Evolutionary conservation across 257 asterid species (phyloP), one percentile per base, ranked within the genome.

Genomic region (Ehretia macrophylla): DNA sequence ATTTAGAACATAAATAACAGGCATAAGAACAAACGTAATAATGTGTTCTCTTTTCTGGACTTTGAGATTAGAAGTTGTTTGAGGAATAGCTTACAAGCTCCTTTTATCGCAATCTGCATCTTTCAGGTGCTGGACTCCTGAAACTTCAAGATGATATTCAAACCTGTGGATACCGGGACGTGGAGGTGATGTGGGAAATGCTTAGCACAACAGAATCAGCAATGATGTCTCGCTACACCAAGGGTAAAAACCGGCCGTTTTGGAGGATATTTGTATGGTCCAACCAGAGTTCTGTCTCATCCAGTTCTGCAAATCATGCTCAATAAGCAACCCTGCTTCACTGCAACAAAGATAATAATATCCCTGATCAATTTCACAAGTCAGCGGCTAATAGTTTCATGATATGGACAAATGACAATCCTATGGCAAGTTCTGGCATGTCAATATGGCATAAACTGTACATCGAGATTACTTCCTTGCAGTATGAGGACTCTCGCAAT

Each of bases 161-260:
- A 64, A 88, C 95, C 0, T 92, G 99, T 72, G 99, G 95, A 1
- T 92, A 92, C 32, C 91, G 86, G 81, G 99, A 92, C 55, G 95
- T 88, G 60, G 96, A 79, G 55, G 88, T 88, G 45, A 92, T 92
- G 99, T 92, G 99, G 99, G 95, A 88, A 59, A 92, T 92, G 97
- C 77, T 92, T 59, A 79, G 85, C 40, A 75, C 66, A 72, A 73
- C 85, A 0, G 96, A 88, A 42, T 55, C 85, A 11, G 74, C 75
- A 64, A 64, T 73, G 62, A 63, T 72, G 50, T 53, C 94, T 27
- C 72, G 37, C 64, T 81, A 73, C 46, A 53, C 63, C 5, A 80
- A 80, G 73, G 84, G 71, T 55, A 91, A 79, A 75, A 68, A 62
- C 32, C 47, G 87, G 8, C 80, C 83, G 64, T 69, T 77, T 62